Conservation (phyloP, 768 basidiomycete species). For the Kwoniella bestiolae region DNA sequence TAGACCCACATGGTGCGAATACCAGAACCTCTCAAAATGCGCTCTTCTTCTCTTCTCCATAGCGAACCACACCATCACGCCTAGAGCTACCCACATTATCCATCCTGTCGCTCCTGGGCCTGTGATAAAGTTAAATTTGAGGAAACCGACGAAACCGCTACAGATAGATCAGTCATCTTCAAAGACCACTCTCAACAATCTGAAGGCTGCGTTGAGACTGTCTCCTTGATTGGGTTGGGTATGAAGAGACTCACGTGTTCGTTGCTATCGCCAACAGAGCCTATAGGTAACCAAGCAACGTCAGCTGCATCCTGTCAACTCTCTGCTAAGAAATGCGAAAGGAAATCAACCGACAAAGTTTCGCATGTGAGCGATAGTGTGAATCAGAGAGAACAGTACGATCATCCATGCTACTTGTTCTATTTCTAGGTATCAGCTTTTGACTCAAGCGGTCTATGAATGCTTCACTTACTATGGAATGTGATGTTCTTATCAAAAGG, state of each 20-base stretch:
- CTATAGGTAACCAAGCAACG: slow-evolving; percentile 65
- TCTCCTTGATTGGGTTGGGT: background rate
- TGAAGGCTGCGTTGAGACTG: too few relatives aligned
- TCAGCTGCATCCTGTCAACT: background rate
- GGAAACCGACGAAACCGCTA: slow-evolving; percentile 70
- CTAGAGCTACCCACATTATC: slow-evolving; percentile 76
- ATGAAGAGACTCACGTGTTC: slow-evolving; percentile 32
- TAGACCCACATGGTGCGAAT: slow-evolving; percentile 48
- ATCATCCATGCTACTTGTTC: slow-evolving; percentile 88
- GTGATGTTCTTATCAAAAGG: slow-evolving; percentile 87
- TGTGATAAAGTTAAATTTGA: slow-evolving; percentile 71
- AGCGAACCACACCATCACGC: slow-evolving; percentile 81
- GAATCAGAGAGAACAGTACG: slow-evolving; percentile 73
- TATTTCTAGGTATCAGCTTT: slow-evolving; percentile 59
- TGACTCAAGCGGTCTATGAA: background rate
- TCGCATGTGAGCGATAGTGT: slow-evolving; percentile 72
- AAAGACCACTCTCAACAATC: too few relatives aligned
- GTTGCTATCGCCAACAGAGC: slow-evolving; percentile 67
- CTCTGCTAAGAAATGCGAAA: too few relatives aligned
- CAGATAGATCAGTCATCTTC: slow-evolving; percentile 21
- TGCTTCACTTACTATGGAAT: slow-evolving; percentile 62
- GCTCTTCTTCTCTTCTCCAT: slow-evolving; percentile 76
- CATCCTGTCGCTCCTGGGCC: slow-evolving; percentile 75
- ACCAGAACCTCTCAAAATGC: slow-evolving; percentile 69
- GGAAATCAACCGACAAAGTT: slow-evolving; percentile 30